Evolutionary conservation across 441 rosid species (phyloP).

Genomic region (Gossypium armourianum): DNA sequence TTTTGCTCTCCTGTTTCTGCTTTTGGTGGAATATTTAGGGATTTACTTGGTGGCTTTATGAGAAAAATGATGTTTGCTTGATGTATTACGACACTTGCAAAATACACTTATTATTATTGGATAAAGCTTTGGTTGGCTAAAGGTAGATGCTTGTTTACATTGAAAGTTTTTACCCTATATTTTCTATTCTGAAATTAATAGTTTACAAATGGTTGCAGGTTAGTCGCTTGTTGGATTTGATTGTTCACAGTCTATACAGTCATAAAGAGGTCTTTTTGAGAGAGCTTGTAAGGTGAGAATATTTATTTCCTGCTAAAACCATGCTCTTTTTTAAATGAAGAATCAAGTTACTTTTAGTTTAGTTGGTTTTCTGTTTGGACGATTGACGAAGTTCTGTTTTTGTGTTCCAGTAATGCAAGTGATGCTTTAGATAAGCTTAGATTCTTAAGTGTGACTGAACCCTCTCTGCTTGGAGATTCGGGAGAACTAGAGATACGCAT

Average conservation of each 20-base stretch:
- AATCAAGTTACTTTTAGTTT: no score
- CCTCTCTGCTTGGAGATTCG: constrained; percentile 75
- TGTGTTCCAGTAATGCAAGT: constrained; percentile 65
- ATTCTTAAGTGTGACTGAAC: constrained; percentile 88
- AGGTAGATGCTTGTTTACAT: not conserved
- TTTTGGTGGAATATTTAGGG: not conserved
- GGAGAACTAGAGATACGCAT: constrained; percentile 83
- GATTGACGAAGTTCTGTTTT: constrained; percentile 10
- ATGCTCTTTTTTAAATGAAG: no score
- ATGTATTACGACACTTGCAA: not conserved
- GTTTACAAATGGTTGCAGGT: constrained; percentile 43
- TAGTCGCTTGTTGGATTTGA: constrained; percentile 84
- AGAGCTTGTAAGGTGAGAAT: constrained; percentile 82
- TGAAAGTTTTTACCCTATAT: not conserved
- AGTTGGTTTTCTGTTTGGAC: not conserved
- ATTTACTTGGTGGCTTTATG: not conserved
- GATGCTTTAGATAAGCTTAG: constrained; percentile 96
- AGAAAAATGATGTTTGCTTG: not conserved
- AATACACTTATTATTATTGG: not conserved
- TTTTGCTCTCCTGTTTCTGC: not conserved
- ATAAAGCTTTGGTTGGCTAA: not conserved
- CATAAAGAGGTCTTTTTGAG: constrained; percentile 92
- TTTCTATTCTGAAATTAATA: not conserved
- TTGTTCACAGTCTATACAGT: constrained; percentile 91
- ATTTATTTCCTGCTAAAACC: not conserved